Evolutionary conservation across 345 rosid species (phyloP).

Genomic region (Combretum micranthum): DNA sequence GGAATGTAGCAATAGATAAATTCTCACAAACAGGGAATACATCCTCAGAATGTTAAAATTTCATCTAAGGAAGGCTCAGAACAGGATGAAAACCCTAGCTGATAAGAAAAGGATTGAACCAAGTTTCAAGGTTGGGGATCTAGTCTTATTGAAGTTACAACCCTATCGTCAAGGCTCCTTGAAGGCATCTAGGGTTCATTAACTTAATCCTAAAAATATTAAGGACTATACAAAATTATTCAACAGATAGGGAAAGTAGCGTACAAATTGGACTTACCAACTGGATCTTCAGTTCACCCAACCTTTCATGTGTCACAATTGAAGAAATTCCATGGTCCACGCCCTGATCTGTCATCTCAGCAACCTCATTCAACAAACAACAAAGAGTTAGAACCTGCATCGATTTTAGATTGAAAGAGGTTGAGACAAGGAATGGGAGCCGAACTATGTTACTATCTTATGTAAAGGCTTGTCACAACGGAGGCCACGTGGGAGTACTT

Average conservation of each 20-base stretch:
- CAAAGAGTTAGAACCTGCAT: too few species aligned
- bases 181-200: not conserved
- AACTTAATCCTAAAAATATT: not conserved
- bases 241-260: not conserved
- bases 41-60: not conserved
- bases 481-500: too few species aligned
- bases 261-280: not conserved
- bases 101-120: not conserved
- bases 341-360: too few species aligned
- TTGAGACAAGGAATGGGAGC: too few species aligned
- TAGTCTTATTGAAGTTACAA: not conserved
- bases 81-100: conserved; percentile 2
- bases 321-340: too few species aligned
- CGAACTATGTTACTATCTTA: too few species aligned
- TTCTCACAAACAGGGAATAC: not conserved
- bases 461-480: too few species aligned
- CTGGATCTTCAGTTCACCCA: not conserved
- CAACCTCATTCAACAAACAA: too few species aligned
- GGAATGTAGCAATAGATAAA: too few species aligned
- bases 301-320: conserved; percentile 1
- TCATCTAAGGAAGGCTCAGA: not conserved
- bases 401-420: too few species aligned
- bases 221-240: not conserved
- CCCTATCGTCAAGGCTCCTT: not conserved
- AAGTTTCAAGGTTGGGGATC: not conserved